Percentiles rank a stretch among this genome's conserved stretches.
Conservation (phyloP, 768 basidiomycete genomes). For the Boletus tylopilopsis region DNA sequence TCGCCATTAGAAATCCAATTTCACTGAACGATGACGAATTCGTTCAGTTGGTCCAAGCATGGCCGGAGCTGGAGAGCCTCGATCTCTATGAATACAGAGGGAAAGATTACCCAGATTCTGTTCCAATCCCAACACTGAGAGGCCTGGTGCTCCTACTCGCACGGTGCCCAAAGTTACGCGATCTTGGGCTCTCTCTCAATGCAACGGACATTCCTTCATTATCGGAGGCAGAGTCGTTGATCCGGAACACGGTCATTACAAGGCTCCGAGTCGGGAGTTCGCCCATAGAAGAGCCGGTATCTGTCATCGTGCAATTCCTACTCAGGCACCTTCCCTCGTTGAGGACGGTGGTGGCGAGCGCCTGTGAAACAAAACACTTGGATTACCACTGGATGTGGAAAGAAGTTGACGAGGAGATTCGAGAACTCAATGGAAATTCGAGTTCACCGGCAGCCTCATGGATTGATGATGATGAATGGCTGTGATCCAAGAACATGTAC, state of each 20-base stretch:
- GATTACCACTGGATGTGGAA: not conserved
- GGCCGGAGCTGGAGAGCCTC: slow-evolving; percentile 3
- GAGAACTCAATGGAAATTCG: not conserved
- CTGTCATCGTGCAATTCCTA: not conserved
- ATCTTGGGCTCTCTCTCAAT: slow-evolving; percentile 2
- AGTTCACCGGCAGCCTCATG: no score
- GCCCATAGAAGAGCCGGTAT: not conserved
- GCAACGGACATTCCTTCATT: slow-evolving; percentile 1
- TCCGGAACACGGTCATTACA: not conserved
- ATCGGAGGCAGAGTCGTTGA: not conserved
- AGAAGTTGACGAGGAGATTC: not conserved
- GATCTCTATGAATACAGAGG: not conserved
- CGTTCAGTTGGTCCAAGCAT: not conserved
- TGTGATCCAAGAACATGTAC: no score
- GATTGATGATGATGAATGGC: no score
- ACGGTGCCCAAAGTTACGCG: not conserved
- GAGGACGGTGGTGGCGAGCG: not conserved
- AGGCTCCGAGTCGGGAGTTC: not conserved
- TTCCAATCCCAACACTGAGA: slow-evolving; percentile 1
- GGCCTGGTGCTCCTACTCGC: slow-evolving; percentile 1
- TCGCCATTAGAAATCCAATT: not conserved
- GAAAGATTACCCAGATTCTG: not conserved
- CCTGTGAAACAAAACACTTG: not conserved
- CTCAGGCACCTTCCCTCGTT: slow-evolving; percentile 2
- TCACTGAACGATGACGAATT: slow-evolving; percentile 7